Percentiles rank a stretch among this genome's conserved stretches.
phyloP scores from a whole-genome alignment of 2,329 filamentous ascomycete species.

The Fusarium nanum region DNA sequence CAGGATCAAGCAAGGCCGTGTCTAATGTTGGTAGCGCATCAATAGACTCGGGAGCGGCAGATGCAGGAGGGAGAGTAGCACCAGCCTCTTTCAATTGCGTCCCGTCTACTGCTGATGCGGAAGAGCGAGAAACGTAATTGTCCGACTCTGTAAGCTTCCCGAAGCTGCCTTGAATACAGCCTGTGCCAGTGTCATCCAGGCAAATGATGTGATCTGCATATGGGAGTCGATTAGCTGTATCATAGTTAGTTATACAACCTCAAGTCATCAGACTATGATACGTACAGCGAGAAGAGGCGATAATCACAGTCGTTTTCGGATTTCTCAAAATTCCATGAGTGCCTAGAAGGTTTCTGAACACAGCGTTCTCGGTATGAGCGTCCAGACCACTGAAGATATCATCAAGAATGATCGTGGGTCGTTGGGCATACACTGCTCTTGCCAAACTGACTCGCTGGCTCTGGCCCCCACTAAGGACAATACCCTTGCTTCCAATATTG shows the following conservation, averaged over 20 bases:
- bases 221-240: constrained; percentile 18
- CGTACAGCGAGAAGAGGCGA: constrained; percentile 32
- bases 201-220: constrained; percentile 34
- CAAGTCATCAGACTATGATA: accelerated
- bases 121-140: constrained; percentile 28
- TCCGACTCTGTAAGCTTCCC: constrained; percentile 11
- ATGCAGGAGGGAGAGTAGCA: background rate
- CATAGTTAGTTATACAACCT: background rate
- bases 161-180: constrained; percentile 23
- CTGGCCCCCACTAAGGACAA: constrained; percentile 54
- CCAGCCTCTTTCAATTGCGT: background rate
- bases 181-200: constrained; percentile 12
- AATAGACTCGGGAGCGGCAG: background rate
- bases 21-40: background rate
- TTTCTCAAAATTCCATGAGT: constrained; percentile 39
- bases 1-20: constrained; percentile 4
- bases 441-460: constrained; percentile 50
- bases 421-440: constrained; percentile 47
- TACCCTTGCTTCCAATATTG: constrained; percentile 51
- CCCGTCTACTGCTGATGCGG: background rate
- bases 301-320: constrained; percentile 14
- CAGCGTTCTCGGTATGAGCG: constrained; percentile 39
- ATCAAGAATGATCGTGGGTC: constrained; percentile 45
- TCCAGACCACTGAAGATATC: constrained; percentile 52
- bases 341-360: constrained; percentile 45